Evolutionary conservation across 2,329 filamentous ascomycete genomes (phyloP).

Genomic region (Penicillium sp.): DNA sequence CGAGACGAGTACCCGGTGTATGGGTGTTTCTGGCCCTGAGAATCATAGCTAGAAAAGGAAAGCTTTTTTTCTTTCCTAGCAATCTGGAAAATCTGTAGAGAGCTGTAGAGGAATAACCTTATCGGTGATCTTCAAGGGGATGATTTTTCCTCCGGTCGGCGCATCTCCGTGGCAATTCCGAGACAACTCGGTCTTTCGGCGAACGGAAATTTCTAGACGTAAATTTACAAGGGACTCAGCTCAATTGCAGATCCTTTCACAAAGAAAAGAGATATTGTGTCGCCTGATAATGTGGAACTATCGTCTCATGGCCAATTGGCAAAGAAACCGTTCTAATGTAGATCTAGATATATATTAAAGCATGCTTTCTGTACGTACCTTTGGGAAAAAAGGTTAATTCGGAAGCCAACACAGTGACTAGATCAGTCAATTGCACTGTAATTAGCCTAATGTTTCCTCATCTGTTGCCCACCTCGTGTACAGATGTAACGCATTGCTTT

Average conservation of each 20-base stretch:
- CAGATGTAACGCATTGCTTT: not conserved
- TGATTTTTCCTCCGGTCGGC: not conserved
- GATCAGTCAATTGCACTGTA: not conserved
- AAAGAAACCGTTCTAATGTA: not conserved
- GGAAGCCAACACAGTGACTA: not conserved
- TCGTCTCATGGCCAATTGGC: not conserved
- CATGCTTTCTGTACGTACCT: no score
- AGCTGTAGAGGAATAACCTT: not conserved
- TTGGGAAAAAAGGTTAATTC: not conserved
- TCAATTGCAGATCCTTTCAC: not conserved
- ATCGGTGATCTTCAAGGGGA: not conserved
- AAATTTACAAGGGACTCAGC: not conserved
- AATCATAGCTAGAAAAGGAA: not conserved
- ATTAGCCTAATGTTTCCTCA: not conserved
- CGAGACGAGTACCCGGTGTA: not conserved
- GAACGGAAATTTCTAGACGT: not conserved
- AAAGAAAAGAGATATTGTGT: not conserved
- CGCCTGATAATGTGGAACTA: not conserved
- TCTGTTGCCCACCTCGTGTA: not conserved
- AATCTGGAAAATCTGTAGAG: no score
- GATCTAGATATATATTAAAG: no score
- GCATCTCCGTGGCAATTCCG: not conserved
- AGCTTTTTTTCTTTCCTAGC: accelerated
- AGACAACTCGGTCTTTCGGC: not conserved
- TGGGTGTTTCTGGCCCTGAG: not conserved